Percentiles rank a stretch among this genome's conserved stretches.
Conservation (phyloP, 345 rosid genomes). For the Corymbia maculata region DNA sequence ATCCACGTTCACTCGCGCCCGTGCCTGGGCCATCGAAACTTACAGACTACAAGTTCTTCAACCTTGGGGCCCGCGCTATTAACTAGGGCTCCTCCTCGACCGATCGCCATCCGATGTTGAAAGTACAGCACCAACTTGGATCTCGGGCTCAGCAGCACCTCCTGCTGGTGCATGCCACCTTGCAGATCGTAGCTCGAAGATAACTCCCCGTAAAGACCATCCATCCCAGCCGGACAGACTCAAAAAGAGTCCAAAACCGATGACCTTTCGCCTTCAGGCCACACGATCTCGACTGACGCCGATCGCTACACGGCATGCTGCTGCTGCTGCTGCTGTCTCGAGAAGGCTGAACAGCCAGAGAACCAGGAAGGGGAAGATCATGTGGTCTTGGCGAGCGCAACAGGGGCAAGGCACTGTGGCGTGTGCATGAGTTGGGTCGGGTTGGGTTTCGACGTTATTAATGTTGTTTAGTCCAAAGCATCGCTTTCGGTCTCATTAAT, state of each 20-base stretch:
- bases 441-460: neutral
- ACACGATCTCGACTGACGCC: neutral
- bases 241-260: neutral
- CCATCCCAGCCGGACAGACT: neutral
- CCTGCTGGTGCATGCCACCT: constrained; percentile 11
- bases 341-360: neutral
- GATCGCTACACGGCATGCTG: neutral
- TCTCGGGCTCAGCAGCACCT: neutral
- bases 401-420: constrained; percentile 3
- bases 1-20: too few relatives aligned
- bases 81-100: neutral
- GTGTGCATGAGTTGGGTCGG: neutral
- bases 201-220: neutral
- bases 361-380: neutral
- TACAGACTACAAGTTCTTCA: neutral
- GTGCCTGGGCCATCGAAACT: neutral
- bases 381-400: constrained; percentile 17
- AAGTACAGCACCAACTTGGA: neutral
- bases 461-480: neutral
- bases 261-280: constrained; percentile 7
- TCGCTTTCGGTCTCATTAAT: neutral
- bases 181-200: neutral
- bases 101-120: constrained; percentile 9
- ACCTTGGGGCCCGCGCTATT: neutral
- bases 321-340: neutral